Percentiles rank a stretch among this genome's conserved stretches.
phyloP scores from a whole-genome alignment of 257 asterid species.

The Apocynum venetum region DNA sequence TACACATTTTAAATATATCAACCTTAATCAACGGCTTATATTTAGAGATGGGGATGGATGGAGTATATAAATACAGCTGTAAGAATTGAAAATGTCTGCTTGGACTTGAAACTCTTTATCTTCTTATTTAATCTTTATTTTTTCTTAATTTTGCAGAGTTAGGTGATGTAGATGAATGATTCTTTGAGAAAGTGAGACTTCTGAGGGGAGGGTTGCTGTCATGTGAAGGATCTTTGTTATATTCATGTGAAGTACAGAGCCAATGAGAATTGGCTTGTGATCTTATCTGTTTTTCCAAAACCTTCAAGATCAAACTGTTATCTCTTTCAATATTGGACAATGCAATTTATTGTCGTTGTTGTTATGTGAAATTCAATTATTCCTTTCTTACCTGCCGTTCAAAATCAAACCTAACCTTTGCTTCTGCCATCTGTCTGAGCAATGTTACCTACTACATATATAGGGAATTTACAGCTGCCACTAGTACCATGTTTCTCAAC shows the following conservation, averaged over 20 bases:
- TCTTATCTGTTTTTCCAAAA: slow-evolving; percentile 2
- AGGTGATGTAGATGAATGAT: slow-evolving; percentile 11
- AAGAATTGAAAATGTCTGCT: background rate
- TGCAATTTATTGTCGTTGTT: slow-evolving; percentile 5
- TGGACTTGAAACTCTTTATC: background rate
- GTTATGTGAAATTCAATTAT: background rate
- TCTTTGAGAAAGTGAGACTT: no score
- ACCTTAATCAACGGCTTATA: no score
- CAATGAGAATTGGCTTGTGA: slow-evolving; percentile 20
- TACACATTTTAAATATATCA: no score
- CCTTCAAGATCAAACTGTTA: background rate
- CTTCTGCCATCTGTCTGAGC: no score
- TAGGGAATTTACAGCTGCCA: background rate
- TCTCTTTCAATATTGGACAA: background rate
- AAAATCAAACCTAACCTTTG: no score
- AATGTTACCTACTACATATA: no score
- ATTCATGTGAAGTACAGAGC: slow-evolving; percentile 21
- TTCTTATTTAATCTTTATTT: background rate
- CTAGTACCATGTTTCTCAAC: background rate
- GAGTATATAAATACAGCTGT: no score
- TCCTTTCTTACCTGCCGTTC: no score
- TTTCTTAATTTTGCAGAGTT: slow-evolving; percentile 27
- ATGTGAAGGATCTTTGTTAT: slow-evolving; percentile 17
- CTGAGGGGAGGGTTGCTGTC: slow-evolving; percentile 10
- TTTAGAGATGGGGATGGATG: no score